Evolutionary conservation across 495 filamentous ascomycete species (phyloP).

Genomic region (Aspergillus heteromorphus): DNA sequence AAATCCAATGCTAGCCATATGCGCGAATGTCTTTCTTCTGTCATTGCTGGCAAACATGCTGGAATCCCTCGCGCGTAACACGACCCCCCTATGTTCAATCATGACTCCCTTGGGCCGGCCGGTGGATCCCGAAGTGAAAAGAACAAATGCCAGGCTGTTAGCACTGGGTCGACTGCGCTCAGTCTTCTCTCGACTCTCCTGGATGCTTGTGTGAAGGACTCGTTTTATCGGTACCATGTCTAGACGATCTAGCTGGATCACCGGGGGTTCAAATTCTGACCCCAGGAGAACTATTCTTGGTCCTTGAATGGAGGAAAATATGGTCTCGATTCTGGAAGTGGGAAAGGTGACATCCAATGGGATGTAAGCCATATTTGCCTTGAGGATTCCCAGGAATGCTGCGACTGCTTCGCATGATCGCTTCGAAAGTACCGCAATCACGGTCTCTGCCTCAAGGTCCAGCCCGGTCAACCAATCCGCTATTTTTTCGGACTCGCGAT

Average conservation of each 20-base stretch:
- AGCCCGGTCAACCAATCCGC: neutral
- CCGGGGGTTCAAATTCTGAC: neutral
- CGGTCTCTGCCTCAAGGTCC: neutral
- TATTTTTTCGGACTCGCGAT: neutral
- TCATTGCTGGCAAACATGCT: neutral
- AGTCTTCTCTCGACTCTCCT: neutral
- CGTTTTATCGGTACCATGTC: neutral
- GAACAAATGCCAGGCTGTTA: neutral
- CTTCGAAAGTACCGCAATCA: neutral
- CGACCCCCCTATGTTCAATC: constrained; percentile 1
- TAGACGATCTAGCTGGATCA: neutral
- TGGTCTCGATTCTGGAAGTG: neutral
- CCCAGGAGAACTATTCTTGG: constrained; percentile 1
- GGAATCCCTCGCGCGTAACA: neutral
- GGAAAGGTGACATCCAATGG: neutral
- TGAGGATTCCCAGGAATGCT: neutral
- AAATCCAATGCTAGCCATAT: neutral
- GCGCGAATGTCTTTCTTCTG: neutral
- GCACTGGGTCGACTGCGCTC: neutral
- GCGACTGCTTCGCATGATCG: constrained; percentile 1
- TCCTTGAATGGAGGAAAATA: neutral
- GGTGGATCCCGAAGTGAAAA: constrained; percentile 3
- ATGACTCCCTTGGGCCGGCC: constrained; percentile 3
- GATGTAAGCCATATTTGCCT: neutral
- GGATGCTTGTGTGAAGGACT: neutral